Evolutionary conservation across 2,329 filamentous ascomycete genomes (phyloP), one percentile per base, ranked within the genome.

Genomic region (Ophiostoma piceae): DNA sequence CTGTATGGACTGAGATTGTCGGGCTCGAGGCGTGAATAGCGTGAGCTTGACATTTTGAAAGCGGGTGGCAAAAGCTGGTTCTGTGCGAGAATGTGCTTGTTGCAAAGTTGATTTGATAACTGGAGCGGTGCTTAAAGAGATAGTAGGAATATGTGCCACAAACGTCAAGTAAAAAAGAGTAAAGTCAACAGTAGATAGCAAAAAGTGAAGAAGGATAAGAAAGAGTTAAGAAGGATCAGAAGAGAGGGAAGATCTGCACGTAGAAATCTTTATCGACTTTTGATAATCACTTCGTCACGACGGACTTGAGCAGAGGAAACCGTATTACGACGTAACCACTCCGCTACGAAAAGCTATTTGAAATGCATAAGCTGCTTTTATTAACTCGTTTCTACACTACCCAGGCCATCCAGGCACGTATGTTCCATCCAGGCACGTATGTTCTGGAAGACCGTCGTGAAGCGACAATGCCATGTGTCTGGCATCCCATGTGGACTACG

Each of bases 291-390:
- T 57, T 57, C 51, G 2, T 57, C n/a, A 57, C n/a, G 51, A 26
- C 51, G n/a, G n/a, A 57, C 51, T 11, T 12, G 51, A 57, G 16
- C 2, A 26, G 51, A 22, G n/a, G 3, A 12, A 22, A 14, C n/a
- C 26, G 41, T 47, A 47, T 19, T 47, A 47, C 43, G 43, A 19
- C 14, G 43, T 47, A 19, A 19, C 14, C 14, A 47, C 43, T 47
- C 14, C 43, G 16, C 43, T 47, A n/a, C 16, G 6, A 22, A 26
- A 57, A 26, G n/a, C n/a, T 26, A 7, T 57, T 26, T 1, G 5
- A 57, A 57, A 26, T 26, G 47, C 19, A 57, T 57, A 47, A 47
- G 51, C 51, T 57, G 22, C n/a, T 57, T 57, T 57, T 57, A 22
- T 22, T 26, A 22, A 26, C 12, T 57, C 22, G 9, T 57, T 57